Base-by-base conservation (phyloP, 495 filamentous ascomycete genomes). In the Aspergillus heteromorphus region DNA sequence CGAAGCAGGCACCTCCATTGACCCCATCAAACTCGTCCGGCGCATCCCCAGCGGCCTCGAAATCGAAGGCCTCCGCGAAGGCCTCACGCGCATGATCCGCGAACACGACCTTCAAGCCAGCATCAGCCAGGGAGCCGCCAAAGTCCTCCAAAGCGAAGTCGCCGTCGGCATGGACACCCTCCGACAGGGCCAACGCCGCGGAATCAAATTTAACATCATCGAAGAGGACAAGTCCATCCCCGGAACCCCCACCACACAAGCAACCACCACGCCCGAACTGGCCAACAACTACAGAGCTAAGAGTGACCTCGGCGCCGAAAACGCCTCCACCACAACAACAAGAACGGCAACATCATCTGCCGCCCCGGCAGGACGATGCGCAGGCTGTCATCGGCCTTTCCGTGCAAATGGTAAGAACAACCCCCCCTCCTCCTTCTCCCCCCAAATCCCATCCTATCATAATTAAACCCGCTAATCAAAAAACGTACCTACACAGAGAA, bases 31-130 rank as follows among this genome's bases (percentile, higher is more conserved):
- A 8, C 80, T 98, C 6, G 91, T 98, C 6, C 80, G 88, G 10
- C 84, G 91, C 0, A 97, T 98, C 43, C 93, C 93, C 0, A 88
- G 90, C 62, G 91, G 93, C 0, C 71, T 97, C 1, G 88, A 95
- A 62, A 92, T 98, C 25, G 87, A 92, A 54, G 93, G 93, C 2
- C 75, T 98, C 14, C 75, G 88, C 21, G 88, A 92, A 23, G 93
- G 91, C 0, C 74, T 98, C 1, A 85, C 83, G 27, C 82, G 88
- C 19, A 86, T 97, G 76, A 83, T 98, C 62, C 83, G 89, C 51
- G 93, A 97, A 70, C 90, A 95, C 60, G 92, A 96, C 55, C 86
- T 98, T 31, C 93, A 97, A 69, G 82, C 85, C 55, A 90, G 83
- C 61, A 96, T 98, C 57, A 89, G 87, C 57, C 85, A 87, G 25